Evolutionary conservation across 1,139 yeast species (phyloP).

Genomic region (Geotrichum europaeum): DNA sequence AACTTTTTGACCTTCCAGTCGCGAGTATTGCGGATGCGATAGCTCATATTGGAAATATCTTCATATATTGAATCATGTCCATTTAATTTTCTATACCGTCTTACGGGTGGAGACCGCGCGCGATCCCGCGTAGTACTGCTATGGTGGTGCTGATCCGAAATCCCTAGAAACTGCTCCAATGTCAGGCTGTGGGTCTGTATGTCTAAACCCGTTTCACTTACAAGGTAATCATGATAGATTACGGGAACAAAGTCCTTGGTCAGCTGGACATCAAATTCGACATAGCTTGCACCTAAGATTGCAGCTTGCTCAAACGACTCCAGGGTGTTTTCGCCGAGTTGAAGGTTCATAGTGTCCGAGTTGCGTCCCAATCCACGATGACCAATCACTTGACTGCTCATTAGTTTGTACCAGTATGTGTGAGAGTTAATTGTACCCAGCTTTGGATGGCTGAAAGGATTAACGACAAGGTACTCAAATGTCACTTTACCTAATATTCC

Average conservation of each 20-base stretch:
- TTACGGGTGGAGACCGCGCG: slow-evolving; percentile 1
- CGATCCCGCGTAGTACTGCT: background rate
- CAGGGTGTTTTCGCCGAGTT: slow-evolving; percentile 91
- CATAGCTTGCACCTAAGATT: slow-evolving; percentile 70
- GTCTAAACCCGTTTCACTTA: slow-evolving; percentile 94
- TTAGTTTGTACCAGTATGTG: slow-evolving; percentile 88
- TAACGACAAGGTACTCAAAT: slow-evolving; percentile 68
- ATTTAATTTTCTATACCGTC: slow-evolving; percentile 3
- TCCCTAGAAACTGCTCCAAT: slow-evolving; percentile 74
- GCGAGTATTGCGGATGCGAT: slow-evolving; percentile 77
- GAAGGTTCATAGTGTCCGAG: slow-evolving; percentile 65
- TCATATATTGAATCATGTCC: slow-evolving; percentile 22
- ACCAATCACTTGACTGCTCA: slow-evolving; percentile 88
- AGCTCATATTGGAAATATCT: slow-evolving; percentile 36
- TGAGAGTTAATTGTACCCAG: slow-evolving; percentile 66
- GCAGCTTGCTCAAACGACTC: slow-evolving; percentile 97
- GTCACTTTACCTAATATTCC: slow-evolving; percentile 71
- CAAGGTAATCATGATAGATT: slow-evolving; percentile 89
- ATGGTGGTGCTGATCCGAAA: slow-evolving; percentile 21
- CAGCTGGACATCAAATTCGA: slow-evolving; percentile 90
- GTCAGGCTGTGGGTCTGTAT: slow-evolving; percentile 94
- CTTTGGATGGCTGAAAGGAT: slow-evolving; percentile 67
- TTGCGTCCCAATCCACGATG: slow-evolving; percentile 96
- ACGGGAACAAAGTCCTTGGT: slow-evolving; percentile 94
- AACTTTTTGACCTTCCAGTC: slow-evolving; percentile 83